Evolutionary conservation across 306 rosid species (phyloP), one percentile per base, ranked within the genome.

Genomic region (Begonia loranthoides): DNA sequence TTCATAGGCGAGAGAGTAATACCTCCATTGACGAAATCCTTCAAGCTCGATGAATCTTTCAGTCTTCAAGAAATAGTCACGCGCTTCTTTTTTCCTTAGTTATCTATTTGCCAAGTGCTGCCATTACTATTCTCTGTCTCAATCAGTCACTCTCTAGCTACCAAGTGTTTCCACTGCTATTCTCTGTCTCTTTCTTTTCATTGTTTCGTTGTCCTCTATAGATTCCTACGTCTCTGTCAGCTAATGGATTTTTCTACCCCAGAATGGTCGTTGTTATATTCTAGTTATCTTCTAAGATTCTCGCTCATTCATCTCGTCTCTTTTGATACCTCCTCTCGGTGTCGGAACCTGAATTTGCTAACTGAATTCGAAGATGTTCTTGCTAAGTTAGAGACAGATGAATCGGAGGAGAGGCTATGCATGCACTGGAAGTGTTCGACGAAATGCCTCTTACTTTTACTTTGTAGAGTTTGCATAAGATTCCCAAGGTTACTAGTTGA

Each of bases 191-290:
- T 10, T 15, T 54, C 67, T 48, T 52, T 52, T 41, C 55, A 14
- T 43, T 21, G 4, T 21, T 45, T 33, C 39, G 61, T 64, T 49
- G 51, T 61, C 66, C 54, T 56, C 58, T 62, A 56, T n/a, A 51
- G 43, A 50, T 59, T 50, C 46, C 44, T 41, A 21, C 56, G n/a
- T 36, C 15, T 19, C 22, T 38, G 34, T 3, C 4, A 28, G 34
- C 55, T 70, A 55, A 53, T 67, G 70, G 68, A 60, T 21, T 68
- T 77, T 68, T 68, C 64, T 65, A 71, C 10, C 40, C 51, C 65
- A 69, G 52, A 67, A 62, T 61, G 69, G 40, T 67, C 50, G 53
- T 51, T 65, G 60, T 70, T 70, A 66, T 64, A 45, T 50, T 52
- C 17, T 55, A 55, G 54, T 41, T 56, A 51, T 55, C 39, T 54